Evolutionary conservation across 2,329 filamentous ascomycete species (phyloP).

Genomic region (Colletotrichum salicis): DNA sequence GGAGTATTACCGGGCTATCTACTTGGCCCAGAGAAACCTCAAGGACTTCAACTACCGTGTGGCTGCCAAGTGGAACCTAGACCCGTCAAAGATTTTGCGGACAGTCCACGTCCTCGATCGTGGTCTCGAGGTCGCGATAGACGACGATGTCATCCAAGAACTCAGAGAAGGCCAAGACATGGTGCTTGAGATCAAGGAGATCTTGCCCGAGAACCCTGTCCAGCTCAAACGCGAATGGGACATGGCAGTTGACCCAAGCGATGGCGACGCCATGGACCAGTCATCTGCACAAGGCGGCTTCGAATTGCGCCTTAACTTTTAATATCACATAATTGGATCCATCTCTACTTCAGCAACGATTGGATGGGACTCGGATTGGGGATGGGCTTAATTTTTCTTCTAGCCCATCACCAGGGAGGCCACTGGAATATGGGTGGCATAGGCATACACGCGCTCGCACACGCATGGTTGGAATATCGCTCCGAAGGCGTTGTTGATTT

Average conservation of each 20-base stretch:
- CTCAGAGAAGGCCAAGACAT: conserved; percentile 93
- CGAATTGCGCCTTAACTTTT: conserved; percentile 61
- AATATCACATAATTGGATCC: conserved; percentile 38
- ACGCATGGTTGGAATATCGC: conserved; percentile 34
- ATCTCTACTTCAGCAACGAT: conserved; percentile 24
- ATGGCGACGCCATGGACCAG: conserved; percentile 48
- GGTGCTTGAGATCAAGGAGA: conserved; percentile 73
- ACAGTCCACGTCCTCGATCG: conserved; percentile 78
- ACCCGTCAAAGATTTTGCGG: conserved; percentile 75
- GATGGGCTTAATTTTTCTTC: conserved; percentile 14
- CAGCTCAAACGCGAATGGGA: conserved; percentile 69
- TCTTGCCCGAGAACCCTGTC: conserved; percentile 44
- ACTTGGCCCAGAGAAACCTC: conserved; percentile 80
- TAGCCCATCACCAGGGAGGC: conserved; percentile 22
- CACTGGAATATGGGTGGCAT: conserved; percentile 10
- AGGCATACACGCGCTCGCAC: conserved; percentile 26
- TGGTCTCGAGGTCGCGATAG: conserved; percentile 85
- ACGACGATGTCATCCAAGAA: conserved; percentile 88
- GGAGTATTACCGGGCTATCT: conserved; percentile 84
- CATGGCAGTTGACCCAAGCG: conserved; percentile 65
- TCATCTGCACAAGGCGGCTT: conserved; percentile 47
- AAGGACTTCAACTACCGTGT: conserved; percentile 79
- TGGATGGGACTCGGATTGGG: conserved; percentile 21
- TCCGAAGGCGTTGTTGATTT: conserved; percentile 37
- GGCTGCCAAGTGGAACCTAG: conserved; percentile 82